Conservation (phyloP, 2,329 filamentous ascomycete genomes). For the Apiospora saccharicola region DNA sequence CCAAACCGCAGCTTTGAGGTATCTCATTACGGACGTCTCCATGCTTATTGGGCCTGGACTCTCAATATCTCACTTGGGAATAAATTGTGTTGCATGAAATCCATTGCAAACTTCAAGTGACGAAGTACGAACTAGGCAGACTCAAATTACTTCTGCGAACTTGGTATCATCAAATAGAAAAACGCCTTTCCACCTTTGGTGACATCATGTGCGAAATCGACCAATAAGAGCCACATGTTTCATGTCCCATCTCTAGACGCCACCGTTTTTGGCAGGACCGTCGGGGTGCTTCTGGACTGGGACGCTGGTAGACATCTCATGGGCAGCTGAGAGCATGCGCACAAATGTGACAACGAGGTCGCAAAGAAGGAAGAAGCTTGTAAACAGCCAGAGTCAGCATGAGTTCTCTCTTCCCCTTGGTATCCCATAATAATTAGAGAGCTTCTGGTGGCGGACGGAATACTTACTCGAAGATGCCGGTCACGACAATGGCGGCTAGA, state of each 20-base stretch:
- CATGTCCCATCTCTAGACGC: background rate
- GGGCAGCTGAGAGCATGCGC: background rate
- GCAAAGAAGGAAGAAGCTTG: background rate
- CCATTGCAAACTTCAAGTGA: background rate
- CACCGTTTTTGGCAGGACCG: background rate
- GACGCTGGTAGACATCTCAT: background rate
- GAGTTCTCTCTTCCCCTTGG: background rate
- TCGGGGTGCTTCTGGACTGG: background rate
- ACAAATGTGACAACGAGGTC: background rate
- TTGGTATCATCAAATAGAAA: background rate
- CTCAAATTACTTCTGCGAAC: background rate
- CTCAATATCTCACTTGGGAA: background rate
- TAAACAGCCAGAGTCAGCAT: background rate
- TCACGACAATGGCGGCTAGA: background rate
- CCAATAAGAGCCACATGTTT: background rate
- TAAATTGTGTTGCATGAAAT: background rate
- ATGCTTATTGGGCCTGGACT: background rate
- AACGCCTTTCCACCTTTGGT: background rate
- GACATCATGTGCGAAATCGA: background rate
- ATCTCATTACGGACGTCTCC: too few species aligned
- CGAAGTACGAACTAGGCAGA: background rate
- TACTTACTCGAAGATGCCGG: constrained; percentile 1
- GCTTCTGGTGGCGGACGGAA: background rate
- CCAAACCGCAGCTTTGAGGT: background rate
- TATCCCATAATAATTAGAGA: too few species aligned